These are phyloP conservation scores for Coccomyxa subellipsoidea DNA, from an alignment of 163 green algal species.

Conservation along the genomic window DNA sequence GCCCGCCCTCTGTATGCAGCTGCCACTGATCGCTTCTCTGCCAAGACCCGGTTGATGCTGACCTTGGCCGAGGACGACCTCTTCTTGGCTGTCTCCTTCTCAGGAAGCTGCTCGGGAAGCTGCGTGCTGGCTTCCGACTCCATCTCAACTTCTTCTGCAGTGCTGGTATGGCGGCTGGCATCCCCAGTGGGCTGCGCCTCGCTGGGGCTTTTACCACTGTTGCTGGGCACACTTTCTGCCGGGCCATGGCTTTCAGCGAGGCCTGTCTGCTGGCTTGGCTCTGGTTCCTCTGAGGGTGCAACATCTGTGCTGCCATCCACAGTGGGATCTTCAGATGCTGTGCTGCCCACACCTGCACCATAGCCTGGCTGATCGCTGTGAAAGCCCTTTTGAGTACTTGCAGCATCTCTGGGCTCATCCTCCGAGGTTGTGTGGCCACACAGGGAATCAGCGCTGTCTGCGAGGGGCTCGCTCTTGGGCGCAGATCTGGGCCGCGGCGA, in stretches of 20 bases:
- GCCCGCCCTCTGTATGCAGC: not conserved
- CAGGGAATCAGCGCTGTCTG: not conserved
- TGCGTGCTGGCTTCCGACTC: not conserved
- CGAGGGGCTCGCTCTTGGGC: not conserved
- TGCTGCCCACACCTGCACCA: too few species aligned
- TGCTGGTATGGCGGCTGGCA: not conserved
- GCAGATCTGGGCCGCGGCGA: not conserved
- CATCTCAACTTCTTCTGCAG: not conserved
- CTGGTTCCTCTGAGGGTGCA: too few species aligned
- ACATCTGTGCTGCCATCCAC: too few species aligned
- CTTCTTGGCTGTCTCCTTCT: not conserved
- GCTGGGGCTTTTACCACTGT: not conserved
- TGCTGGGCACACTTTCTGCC: not conserved
- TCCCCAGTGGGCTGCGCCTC: not conserved
- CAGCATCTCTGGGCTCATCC: not conserved
- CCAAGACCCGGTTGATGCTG: not conserved
- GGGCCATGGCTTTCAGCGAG: not conserved
- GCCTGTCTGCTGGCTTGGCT: not conserved
- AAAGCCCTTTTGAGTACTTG: too few species aligned
- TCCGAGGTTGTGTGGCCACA: not conserved
- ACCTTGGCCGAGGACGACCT: not conserved
- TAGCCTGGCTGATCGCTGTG: too few species aligned
- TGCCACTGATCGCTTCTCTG: not conserved
- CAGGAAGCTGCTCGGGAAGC: too few species aligned
- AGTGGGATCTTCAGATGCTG: not conserved